Percentiles rank a stretch among this genome's conserved stretches.
phyloP scores from a whole-genome alignment of 2,329 filamentous ascomycete species.

The Aspergillus hiratsukae region DNA sequence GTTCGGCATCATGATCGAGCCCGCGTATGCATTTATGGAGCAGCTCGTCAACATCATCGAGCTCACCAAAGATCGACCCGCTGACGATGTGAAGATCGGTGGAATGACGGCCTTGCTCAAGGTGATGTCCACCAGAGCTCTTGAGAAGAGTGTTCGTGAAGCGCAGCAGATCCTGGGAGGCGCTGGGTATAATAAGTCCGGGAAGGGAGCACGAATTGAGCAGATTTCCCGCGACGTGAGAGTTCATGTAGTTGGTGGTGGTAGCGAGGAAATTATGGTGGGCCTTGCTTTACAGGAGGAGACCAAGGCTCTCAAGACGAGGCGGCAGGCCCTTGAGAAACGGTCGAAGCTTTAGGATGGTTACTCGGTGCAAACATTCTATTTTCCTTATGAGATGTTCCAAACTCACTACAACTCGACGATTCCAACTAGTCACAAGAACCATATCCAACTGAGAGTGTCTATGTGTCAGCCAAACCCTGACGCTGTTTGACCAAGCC shows the following conservation, averaged over 20 bases:
- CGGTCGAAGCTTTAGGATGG: conserved; percentile 19
- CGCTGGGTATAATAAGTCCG: conserved; percentile 48
- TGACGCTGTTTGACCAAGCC: no score
- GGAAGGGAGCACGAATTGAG: conserved; percentile 49
- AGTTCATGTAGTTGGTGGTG: conserved; percentile 42
- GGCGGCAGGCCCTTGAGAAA: conserved; percentile 24
- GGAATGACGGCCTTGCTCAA: conserved; percentile 51
- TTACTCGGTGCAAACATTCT: neutral
- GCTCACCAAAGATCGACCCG: conserved; percentile 36
- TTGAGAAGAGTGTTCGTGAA: conserved; percentile 52
- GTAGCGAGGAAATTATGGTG: conserved; percentile 39
- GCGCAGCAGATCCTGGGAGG: conserved; percentile 55
- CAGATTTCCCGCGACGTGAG: conserved; percentile 51
- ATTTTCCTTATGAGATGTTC: neutral
- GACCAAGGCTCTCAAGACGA: conserved; percentile 26
- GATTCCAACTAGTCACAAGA: neutral
- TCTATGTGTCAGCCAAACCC: no score
- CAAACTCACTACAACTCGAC: neutral
- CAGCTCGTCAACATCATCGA: conserved; percentile 56
- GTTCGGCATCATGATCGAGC: conserved; percentile 57
- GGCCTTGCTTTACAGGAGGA: conserved; percentile 31
- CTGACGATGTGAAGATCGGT: conserved; percentile 42
- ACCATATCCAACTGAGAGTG: neutral
- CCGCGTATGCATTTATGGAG: conserved; percentile 59
- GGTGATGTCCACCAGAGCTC: conserved; percentile 49